Base-by-base conservation (phyloP, 805 yeast species). In the Peterozyma toletana region DNA sequence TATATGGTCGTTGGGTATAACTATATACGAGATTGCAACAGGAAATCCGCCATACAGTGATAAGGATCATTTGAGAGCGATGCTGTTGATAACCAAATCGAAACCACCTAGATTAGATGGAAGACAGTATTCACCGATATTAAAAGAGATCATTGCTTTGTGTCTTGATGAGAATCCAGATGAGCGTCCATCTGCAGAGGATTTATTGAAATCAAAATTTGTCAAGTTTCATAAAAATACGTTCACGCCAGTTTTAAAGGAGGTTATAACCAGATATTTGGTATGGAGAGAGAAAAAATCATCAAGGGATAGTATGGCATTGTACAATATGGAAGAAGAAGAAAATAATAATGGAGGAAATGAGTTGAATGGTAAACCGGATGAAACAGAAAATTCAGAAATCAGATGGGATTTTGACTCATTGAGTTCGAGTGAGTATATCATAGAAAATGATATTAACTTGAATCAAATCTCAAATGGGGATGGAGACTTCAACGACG, bases 11-110 rank as follows among this genome's bases (percentile, higher is more conserved):
- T 62, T 91, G 39, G 99, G 99, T 13, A 87, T 93, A 48, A 91
- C 99, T 0, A 71, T 89, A 9, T 93, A 81, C 64, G 99, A 93
- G 62, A 83, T 91, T 50, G 95, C 96, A 9, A 90, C 98, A 0
- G 98, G 99, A 0, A 88, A 87, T 53, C 99, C 99, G 5, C 99
- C 99, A 0, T 90, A 90, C 57, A 82, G 96, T 55, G 97, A 93
- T 48, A 86, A 86, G 52, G 99, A 91, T 56, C 96, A 96, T 0
- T 70, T 85, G 67, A 75, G 96, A 65, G 99, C 97, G 1, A 86
- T 93, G 89, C 90, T 88, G 57, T 67, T 93, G 62, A 89, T 93
- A 40, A 86, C 96, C 1, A 86, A 89, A 51, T 87, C 86, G 52
- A 86, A 90, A 43, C 99, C 99, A 5, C 96, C 99, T 3, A 73